Percentiles rank a stretch among this genome's conserved stretches.
Conservation (phyloP, 2,329 filamentous ascomycete species). For the Fusarium sp. region DNA sequence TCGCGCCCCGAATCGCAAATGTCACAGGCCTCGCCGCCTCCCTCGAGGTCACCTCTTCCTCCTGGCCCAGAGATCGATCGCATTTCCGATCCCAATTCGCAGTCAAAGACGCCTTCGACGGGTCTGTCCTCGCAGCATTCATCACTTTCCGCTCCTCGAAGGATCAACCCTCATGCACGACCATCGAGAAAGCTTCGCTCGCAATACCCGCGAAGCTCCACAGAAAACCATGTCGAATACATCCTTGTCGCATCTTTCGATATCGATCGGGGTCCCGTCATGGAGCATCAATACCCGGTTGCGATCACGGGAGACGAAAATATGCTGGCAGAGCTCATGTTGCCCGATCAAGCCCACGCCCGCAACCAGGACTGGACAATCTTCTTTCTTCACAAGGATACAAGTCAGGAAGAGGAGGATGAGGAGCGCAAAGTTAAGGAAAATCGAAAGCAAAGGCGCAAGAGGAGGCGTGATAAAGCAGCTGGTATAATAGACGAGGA, state of each 20-base stretch:
- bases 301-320: conserved; percentile 97
- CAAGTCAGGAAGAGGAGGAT: conserved; percentile 83
- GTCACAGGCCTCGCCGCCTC: conserved; percentile 63
- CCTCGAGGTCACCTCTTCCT: conserved; percentile 65
- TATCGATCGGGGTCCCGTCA: conserved; percentile 93
- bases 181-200: conserved; percentile 70
- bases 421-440: conserved; percentile 70
- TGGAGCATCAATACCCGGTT: conserved; percentile 97
- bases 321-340: conserved; percentile 98
- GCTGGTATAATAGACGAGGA: conserved; percentile 60
- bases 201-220: conserved; percentile 77
- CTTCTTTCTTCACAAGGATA: conserved; percentile 98
- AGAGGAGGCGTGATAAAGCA: conserved; percentile 61
- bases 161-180: conserved; percentile 61
- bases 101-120: conserved; percentile 68
- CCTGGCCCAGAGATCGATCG: conserved; percentile 61
- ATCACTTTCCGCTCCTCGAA: conserved; percentile 63
- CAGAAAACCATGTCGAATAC: conserved; percentile 97
- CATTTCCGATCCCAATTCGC: conserved; percentile 67
- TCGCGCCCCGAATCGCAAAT: conserved; percentile 68
- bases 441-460: conserved; percentile 61
- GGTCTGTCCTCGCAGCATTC: conserved; percentile 71
- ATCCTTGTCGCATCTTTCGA: conserved; percentile 98
- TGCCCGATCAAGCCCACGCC: conserved; percentile 95
- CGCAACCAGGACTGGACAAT: conserved; percentile 99